Evolutionary conservation across 2,329 filamentous ascomycete genomes (phyloP).

Genomic region (Aspergillus sp.): DNA sequence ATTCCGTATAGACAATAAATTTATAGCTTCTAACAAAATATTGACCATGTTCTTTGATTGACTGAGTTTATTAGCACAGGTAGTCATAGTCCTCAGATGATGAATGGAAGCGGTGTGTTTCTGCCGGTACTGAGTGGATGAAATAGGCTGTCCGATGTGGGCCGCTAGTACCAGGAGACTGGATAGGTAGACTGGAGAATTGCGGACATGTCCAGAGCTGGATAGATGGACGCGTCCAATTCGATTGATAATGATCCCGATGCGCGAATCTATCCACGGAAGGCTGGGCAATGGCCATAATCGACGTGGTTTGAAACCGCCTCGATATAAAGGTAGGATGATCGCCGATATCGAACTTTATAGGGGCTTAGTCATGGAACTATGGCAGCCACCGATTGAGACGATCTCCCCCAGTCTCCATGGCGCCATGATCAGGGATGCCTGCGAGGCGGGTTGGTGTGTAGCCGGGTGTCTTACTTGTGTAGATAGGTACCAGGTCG

Average conservation of each 20-base stretch:
- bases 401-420: neutral
- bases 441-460: no score
- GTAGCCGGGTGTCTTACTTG: no score
- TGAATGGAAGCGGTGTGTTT: neutral
- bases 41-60: no score
- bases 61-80: no score
- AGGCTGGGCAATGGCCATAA: neutral
- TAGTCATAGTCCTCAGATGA: neutral
- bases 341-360: constrained; percentile 15
- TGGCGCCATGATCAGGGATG: neutral
- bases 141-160: neutral
- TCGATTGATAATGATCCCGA: neutral
- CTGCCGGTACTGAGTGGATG: neutral
- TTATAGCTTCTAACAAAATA: no score
- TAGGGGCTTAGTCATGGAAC: constrained; percentile 8
- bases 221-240: neutral
- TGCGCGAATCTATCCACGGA: neutral
- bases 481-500: no score
- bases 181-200: neutral
- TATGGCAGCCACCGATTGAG: neutral
- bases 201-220: neutral
- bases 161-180: neutral
- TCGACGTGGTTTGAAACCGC: constrained; percentile 1
- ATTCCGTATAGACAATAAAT: no score
- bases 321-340: constrained; percentile 7